Conservation (phyloP, 148 eudicot genomes). For the Vaccinium myrtillus region DNA sequence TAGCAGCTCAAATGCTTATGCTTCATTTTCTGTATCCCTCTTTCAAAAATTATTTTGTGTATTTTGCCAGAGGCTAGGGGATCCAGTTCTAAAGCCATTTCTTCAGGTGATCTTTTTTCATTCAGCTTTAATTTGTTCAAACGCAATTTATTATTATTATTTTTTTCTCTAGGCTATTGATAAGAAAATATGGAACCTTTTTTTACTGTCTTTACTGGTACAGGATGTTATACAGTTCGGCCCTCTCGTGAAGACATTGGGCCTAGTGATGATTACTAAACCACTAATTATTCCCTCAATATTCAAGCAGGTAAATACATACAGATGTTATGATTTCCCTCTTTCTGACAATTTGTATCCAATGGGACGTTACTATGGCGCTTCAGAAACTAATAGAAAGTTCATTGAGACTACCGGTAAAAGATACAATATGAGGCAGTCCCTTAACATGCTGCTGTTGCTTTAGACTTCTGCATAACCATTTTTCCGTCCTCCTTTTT, state of each 20-base stretch:
- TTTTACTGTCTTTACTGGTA: not conserved
- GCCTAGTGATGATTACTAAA: constrained; percentile 77
- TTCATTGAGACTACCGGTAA: not conserved
- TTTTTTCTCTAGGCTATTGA: not conserved
- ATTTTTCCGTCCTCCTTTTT: not conserved
- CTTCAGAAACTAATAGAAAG: not conserved
- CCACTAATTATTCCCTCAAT: constrained; percentile 89
- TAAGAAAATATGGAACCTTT: not conserved
- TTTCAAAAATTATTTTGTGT: not conserved
- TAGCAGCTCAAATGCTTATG: constrained; percentile 3
- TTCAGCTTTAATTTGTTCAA: not conserved
- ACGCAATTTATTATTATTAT: not conserved
- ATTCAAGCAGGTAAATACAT: constrained; percentile 71
- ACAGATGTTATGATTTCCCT: not conserved
- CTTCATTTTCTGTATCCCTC: not conserved
- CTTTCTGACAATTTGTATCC: not conserved
- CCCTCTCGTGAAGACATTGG: constrained; percentile 96
- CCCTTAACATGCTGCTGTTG: not conserved
- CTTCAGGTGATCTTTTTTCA: constrained; percentile 67
- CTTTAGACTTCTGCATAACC: not conserved
- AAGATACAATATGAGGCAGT: not conserved
- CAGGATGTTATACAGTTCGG: constrained; percentile 99
- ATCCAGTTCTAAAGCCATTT: constrained; percentile 91
- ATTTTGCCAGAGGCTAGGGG: constrained; percentile 77
- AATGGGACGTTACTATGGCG: not conserved